These are phyloP conservation scores for Tolypocladium inflatum DNA, from an alignment of 2,329 filamentous ascomycete species.

Conservation along the genomic window DNA sequence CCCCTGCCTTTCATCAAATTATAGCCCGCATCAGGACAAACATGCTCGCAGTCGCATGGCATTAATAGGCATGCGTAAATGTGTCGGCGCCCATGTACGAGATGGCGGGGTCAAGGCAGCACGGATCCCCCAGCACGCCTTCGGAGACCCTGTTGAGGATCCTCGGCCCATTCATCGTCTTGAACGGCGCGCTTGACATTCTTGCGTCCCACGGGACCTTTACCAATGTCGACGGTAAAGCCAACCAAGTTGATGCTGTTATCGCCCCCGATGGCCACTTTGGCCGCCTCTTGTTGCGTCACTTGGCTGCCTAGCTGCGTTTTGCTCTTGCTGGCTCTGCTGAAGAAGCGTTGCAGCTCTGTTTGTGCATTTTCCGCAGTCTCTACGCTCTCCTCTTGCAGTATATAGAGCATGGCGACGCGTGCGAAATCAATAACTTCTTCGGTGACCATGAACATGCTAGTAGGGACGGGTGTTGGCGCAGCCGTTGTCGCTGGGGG, in stretches of 20 bases:
- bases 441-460: slow-evolving; percentile 39
- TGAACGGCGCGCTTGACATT: slow-evolving; percentile 9
- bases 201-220: slow-evolving; percentile 16
- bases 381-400: slow-evolving; percentile 43
- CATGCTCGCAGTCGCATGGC: slow-evolving; percentile 8
- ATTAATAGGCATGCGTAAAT: not conserved
- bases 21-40: not conserved
- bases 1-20: slow-evolving; percentile 3
- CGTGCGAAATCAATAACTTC: slow-evolving; percentile 54
- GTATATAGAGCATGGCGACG: slow-evolving; percentile 50
- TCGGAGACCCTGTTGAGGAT: not conserved
- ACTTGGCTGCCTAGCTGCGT: slow-evolving; percentile 20
- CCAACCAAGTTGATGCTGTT: slow-evolving; percentile 42
- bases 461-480: not conserved
- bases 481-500: not conserved
- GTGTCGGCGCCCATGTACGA: not conserved
- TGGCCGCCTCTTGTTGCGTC: slow-evolving; percentile 27
- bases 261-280: slow-evolving; percentile 30
- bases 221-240: slow-evolving; percentile 30
- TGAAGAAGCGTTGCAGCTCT: slow-evolving; percentile 46
- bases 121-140: not conserved
- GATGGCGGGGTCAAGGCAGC: not conserved
- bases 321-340: slow-evolving; percentile 21
- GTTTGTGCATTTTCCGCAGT: slow-evolving; percentile 45
- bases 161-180: not conserved